Evolutionary conservation across 2,329 filamentous ascomycete genomes (phyloP).

Genomic region (Ramularia collo-cygni): DNA sequence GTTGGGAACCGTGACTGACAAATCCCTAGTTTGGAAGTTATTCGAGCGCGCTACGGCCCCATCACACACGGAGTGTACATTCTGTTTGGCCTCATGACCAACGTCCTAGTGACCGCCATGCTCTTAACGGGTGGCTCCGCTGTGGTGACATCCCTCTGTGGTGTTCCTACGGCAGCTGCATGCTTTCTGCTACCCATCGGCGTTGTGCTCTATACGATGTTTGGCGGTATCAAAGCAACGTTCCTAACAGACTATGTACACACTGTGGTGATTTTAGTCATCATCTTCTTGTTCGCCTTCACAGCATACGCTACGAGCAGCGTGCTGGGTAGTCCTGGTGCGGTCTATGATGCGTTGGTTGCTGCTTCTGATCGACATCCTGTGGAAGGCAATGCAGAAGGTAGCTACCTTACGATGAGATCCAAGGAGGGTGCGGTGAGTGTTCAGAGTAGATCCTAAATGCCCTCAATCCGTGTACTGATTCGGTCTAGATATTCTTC

Average conservation of each 20-base stretch:
- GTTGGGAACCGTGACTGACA: not conserved
- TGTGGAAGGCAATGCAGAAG: constrained; percentile 69
- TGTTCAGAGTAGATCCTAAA: constrained; percentile 50
- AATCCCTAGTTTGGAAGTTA: constrained; percentile 57
- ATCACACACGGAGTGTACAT: constrained; percentile 71
- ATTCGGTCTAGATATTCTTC: not conserved
- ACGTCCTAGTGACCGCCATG: constrained; percentile 80
- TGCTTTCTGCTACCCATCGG: constrained; percentile 78
- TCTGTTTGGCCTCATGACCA: constrained; percentile 71
- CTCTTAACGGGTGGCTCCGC: constrained; percentile 70
- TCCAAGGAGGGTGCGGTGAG: constrained; percentile 77
- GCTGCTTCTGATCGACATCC: constrained; percentile 63
- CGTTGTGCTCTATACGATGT: constrained; percentile 66
- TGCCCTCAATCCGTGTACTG: not conserved
- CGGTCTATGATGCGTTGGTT: constrained; percentile 71
- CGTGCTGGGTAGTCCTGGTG: constrained; percentile 64
- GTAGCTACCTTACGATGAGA: constrained; percentile 81
- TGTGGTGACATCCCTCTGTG: constrained; percentile 64
- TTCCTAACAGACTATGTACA: constrained; percentile 84
- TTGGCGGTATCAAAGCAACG: constrained; percentile 75
- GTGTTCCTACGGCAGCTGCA: constrained; percentile 69
- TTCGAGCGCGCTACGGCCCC: constrained; percentile 70
- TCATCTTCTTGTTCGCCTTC: constrained; percentile 79
- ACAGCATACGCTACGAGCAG: constrained; percentile 71
- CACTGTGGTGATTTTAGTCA: constrained; percentile 74